Percentiles rank a stretch among this genome's conserved stretches.
phyloP scores from a whole-genome alignment of 2,329 filamentous ascomycete species.

The Penicillium sp. region DNA sequence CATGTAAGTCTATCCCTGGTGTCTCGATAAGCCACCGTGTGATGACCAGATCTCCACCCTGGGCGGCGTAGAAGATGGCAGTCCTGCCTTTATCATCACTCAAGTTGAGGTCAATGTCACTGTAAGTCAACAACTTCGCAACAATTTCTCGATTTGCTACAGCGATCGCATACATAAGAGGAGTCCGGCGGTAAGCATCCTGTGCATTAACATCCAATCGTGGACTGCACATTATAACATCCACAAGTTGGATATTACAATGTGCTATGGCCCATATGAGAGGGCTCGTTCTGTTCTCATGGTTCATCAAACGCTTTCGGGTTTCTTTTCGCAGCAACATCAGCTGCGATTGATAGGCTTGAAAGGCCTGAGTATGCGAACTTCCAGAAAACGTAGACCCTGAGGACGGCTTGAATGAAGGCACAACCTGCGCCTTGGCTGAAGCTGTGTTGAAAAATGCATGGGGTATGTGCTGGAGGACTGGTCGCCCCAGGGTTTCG shows the following conservation, averaged over 20 bases:
- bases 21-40: slow-evolving; percentile 5
- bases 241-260: slow-evolving; percentile 5
- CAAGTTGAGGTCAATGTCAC: slow-evolving; percentile 9
- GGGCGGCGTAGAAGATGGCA: slow-evolving; percentile 5
- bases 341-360: no score
- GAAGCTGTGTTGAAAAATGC: no score
- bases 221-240: slow-evolving; percentile 4
- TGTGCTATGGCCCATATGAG: slow-evolving; percentile 4
- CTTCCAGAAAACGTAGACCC: no score
- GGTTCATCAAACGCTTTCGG: not conserved
- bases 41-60: not conserved
- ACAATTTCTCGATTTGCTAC: slow-evolving; percentile 1
- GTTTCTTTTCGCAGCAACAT: not conserved
- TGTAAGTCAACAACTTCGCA: slow-evolving; percentile 1
- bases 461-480: no score
- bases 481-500: no score
- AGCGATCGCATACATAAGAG: slow-evolving; percentile 6
- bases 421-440: no score
- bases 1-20: slow-evolving; percentile 4
- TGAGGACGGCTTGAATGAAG: no score
- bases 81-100: slow-evolving; percentile 1
- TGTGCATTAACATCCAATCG: slow-evolving; percentile 9
- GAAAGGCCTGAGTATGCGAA: not conserved
- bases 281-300: not conserved
- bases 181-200: not conserved